These are phyloP conservation scores for Fonsecaea pedrosoi DNA, from an alignment of 2,329 filamentous ascomycete species.

Conservation along the genomic window DNA sequence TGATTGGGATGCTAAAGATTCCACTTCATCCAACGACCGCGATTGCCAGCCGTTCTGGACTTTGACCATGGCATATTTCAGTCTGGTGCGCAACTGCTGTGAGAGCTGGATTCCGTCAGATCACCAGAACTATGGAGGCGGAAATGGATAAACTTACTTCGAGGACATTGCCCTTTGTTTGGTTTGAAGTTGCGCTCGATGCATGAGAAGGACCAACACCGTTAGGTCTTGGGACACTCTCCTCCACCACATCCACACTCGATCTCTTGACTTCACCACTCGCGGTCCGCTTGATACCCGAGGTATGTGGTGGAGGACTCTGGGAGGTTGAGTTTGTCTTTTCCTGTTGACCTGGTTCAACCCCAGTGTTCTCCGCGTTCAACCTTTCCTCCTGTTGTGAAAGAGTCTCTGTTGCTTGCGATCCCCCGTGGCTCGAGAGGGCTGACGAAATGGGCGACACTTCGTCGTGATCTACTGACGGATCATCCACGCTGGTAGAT, in stretches of 20 bases:
- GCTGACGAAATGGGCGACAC: constrained; percentile 33
- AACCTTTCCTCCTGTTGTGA: constrained; percentile 18
- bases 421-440: constrained; percentile 28
- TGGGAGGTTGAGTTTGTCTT: constrained; percentile 25
- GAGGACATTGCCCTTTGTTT: constrained; percentile 32
- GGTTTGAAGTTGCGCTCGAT: constrained; percentile 29
- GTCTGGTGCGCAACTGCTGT: constrained; percentile 77
- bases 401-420: constrained; percentile 18
- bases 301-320: constrained; percentile 26
- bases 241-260: constrained; percentile 32
- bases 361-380: neutral
- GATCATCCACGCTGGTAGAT: constrained; percentile 17
- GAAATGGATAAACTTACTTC: constrained; percentile 25
- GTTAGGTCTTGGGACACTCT: constrained; percentile 20
- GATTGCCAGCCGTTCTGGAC: constrained; percentile 89
- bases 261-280: constrained; percentile 36
- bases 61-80: constrained; percentile 94
- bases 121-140: neutral
- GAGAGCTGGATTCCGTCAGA: constrained; percentile 64
- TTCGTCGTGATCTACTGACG: constrained; percentile 22
- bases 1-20: constrained; percentile 74
- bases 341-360: constrained; percentile 7
- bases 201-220: constrained; percentile 28
- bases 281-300: constrained; percentile 35
- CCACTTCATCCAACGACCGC: constrained; percentile 77